These are phyloP conservation scores for Marasmius sp. DNA, from an alignment of 1,284 basidiomycete species.

Conservation along the genomic window DNA sequence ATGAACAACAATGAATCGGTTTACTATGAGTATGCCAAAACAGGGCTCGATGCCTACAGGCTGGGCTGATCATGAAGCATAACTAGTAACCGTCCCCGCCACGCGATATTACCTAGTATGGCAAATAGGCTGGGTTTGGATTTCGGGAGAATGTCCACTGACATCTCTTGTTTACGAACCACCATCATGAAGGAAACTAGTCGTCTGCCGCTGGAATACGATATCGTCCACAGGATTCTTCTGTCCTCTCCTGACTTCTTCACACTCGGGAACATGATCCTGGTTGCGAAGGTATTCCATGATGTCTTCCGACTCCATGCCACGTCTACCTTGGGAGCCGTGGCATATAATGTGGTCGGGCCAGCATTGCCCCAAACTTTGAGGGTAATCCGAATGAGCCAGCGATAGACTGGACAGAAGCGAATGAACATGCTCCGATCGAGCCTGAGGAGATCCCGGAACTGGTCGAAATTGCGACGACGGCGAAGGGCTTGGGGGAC, in stretches of 20 bases:
- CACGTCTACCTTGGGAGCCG: conserved; percentile 28
- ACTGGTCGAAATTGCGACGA: conserved; percentile 20
- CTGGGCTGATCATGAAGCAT: no score
- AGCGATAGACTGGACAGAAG: conserved; percentile 8
- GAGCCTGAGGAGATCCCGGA: conserved; percentile 4
- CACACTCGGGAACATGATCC: conserved; percentile 25
- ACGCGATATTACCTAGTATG: no score
- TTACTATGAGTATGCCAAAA: no score
- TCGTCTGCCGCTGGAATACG: conserved; percentile 11
- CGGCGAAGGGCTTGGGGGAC: conserved; percentile 26
- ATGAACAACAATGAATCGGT: no score
- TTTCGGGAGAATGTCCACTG: no score
- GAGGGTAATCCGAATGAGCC: conserved; percentile 21
- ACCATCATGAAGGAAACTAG: not conserved
- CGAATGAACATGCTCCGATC: not conserved
- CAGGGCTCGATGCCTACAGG: no score
- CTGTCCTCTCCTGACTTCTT: conserved; percentile 26
- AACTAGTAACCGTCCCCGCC: no score
- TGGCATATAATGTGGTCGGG: conserved; percentile 35
- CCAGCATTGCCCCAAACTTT: conserved; percentile 30
- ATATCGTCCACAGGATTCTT: conserved; percentile 32
- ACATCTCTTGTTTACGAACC: no score
- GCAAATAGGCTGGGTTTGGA: no score
- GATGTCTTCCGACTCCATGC: conserved; percentile 31
- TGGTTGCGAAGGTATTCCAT: conserved; percentile 30